A percentile compares a stretch with the other conserved stretches of the same genome.
phyloP scores from a whole-genome alignment of 192 early-diverging fungal genomes.

The Mortierella antarctica region DNA sequence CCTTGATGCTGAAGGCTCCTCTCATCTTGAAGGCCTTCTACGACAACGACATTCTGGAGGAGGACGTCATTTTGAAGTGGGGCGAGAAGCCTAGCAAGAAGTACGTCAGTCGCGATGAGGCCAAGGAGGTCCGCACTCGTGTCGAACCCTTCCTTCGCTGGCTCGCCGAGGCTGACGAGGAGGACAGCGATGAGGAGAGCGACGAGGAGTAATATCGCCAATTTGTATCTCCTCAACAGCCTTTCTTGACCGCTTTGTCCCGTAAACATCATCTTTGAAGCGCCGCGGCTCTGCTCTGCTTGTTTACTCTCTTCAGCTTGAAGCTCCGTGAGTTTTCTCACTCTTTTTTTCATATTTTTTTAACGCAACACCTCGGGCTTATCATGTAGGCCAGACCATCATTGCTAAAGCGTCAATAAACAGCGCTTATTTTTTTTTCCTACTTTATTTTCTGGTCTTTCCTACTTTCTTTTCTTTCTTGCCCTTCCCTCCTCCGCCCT shows the following conservation, averaged over 20 bases:
- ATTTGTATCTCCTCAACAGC: too few species aligned
- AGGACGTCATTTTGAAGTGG: slow-evolving; percentile 92
- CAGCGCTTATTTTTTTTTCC: neutral
- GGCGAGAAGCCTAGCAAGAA: slow-evolving; percentile 79
- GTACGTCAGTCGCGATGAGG: slow-evolving; percentile 85
- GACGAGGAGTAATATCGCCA: slow-evolving; percentile 42
- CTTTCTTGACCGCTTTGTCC: too few species aligned
- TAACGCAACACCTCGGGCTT: too few species aligned
- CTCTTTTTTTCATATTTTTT: slow-evolving; percentile 6
- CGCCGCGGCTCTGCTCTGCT: neutral
- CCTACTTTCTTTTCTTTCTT: slow-evolving; percentile 12
- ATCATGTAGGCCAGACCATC: too few species aligned
- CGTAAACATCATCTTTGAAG: too few species aligned
- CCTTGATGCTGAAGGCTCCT: slow-evolving; percentile 73
- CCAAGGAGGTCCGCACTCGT: slow-evolving; percentile 84
- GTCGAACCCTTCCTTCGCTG: slow-evolving; percentile 92
- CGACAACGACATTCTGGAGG: slow-evolving; percentile 91
- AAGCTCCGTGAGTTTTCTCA: neutral
- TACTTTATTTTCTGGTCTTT: neutral
- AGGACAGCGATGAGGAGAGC: slow-evolving; percentile 69
- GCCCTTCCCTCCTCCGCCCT: neutral
- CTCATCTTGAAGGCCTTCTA: slow-evolving; percentile 90
- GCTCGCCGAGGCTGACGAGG: slow-evolving; percentile 90
- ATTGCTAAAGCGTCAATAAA: too few species aligned
- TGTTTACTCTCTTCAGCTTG: neutral